These are phyloP conservation scores for Auricularia sp. DNA, from an alignment of 768 basidiomycete species.

Conservation along the genomic window DNA sequence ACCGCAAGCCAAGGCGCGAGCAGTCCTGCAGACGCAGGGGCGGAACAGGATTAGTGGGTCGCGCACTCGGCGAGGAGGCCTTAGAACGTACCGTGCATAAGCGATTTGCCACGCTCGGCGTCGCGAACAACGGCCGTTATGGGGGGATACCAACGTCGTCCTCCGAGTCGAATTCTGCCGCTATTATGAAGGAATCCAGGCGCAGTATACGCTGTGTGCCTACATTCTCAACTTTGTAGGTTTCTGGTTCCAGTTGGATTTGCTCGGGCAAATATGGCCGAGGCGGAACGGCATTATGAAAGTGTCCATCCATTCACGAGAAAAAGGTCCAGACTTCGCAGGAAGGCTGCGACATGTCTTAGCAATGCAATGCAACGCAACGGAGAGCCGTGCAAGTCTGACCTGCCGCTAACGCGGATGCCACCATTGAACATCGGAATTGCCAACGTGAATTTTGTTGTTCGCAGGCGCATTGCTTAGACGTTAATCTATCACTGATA, in stretches of 20 bases:
- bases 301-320: constrained; percentile 29
- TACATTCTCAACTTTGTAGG: constrained; percentile 48
- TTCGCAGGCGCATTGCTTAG: constrained; percentile 17
- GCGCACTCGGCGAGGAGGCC: background rate
- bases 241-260: constrained; percentile 33
- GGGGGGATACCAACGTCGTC: constrained; percentile 46
- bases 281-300: constrained; percentile 24
- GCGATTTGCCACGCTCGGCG: constrained; percentile 36
- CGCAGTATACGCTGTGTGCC: background rate
- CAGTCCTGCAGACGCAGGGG: background rate
- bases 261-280: constrained; percentile 39
- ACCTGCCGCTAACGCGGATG: constrained; percentile 52
- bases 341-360: constrained; percentile 27
- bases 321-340: constrained; percentile 21
- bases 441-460: constrained; percentile 48
- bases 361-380: background rate
- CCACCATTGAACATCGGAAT: constrained; percentile 27
- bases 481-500: no score
- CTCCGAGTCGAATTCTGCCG: constrained; percentile 41
- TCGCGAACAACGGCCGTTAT: constrained; percentile 51
- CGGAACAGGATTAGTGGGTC: background rate
- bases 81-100: constrained; percentile 43
- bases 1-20: no score
- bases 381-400: constrained; percentile 7
- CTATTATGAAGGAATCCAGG: background rate